These are phyloP conservation scores for Hemisphaericaspora nanyangensis DNA, from an alignment of 805 yeast genomes.

Conservation along the genomic window DNA sequence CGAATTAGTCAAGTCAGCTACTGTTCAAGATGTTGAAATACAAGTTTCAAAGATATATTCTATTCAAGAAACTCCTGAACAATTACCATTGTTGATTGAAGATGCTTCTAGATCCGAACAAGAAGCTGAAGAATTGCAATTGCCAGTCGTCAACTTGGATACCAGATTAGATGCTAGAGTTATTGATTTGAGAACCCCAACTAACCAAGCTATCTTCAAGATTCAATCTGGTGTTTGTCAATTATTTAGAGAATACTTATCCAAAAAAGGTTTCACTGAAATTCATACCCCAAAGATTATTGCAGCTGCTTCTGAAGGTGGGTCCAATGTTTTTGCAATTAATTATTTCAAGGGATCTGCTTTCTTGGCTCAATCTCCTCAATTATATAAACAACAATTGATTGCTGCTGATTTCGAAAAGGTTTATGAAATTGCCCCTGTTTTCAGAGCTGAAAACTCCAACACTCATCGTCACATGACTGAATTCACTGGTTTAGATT, in stretches of 20 bases:
- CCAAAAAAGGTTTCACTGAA: slow-evolving; percentile 69
- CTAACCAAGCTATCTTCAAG: slow-evolving; percentile 96
- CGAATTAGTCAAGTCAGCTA: slow-evolving; percentile 84
- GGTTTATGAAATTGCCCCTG: slow-evolving; percentile 96
- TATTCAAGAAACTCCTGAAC: slow-evolving; percentile 84
- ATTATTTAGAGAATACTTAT: slow-evolving; percentile 85
- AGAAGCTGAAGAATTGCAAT: slow-evolving; percentile 85
- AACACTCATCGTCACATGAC: slow-evolving; percentile 99
- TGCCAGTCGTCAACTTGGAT: slow-evolving; percentile 93
- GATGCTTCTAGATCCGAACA: slow-evolving; percentile 95
- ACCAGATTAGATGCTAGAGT: slow-evolving; percentile 94
- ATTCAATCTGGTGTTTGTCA: slow-evolving; percentile 86
- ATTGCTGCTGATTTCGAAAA: slow-evolving; percentile 97
- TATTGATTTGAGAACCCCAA: slow-evolving; percentile 92
- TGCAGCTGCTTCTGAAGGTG: slow-evolving; percentile 97
- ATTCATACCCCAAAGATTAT: slow-evolving; percentile 94
- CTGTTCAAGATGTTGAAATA: slow-evolving; percentile 87
- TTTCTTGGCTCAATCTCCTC: slow-evolving; percentile 96
- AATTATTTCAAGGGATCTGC: slow-evolving; percentile 91
- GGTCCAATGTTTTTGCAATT: slow-evolving; percentile 93
- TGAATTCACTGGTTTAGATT: slow-evolving; percentile 94
- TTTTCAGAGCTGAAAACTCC: slow-evolving; percentile 98
- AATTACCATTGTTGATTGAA: slow-evolving; percentile 90
- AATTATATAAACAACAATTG: slow-evolving; percentile 94
- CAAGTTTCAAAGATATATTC: slow-evolving; percentile 69